Conservation (phyloP, 2,329 filamentous ascomycete genomes). For the Lecanoromycetidae sp. region DNA sequence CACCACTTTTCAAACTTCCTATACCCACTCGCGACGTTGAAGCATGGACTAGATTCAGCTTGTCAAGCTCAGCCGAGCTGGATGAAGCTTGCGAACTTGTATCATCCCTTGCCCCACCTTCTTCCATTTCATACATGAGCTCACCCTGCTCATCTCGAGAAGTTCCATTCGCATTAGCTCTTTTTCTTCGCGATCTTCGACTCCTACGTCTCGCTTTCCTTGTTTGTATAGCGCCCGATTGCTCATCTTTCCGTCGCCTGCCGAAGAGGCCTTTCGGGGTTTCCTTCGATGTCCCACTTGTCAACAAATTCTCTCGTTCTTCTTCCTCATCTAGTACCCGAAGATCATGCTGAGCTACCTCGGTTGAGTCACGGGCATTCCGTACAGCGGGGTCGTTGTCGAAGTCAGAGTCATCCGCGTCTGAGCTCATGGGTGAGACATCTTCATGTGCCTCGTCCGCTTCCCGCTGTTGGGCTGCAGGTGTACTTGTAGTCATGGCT, state of each 20-base stretch:
- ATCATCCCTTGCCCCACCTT: slow-evolving; percentile 58
- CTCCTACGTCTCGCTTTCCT: slow-evolving; percentile 35
- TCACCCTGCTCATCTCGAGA: slow-evolving; percentile 54
- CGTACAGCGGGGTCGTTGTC: slow-evolving; percentile 60
- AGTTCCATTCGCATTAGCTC: slow-evolving; percentile 28
- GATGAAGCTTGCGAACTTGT: slow-evolving; percentile 50
- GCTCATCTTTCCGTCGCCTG: slow-evolving; percentile 26
- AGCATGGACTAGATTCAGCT: slow-evolving; percentile 22
- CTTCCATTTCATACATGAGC: slow-evolving; percentile 85
- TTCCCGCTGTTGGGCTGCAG: not conserved
- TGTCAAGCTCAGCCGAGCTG: slow-evolving; percentile 44
- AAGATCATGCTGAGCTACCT: slow-evolving; percentile 57
- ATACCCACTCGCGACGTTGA: slow-evolving; percentile 21
- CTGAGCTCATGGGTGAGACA: slow-evolving; percentile 1
- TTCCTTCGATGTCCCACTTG: slow-evolving; percentile 23
- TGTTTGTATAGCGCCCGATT: slow-evolving; percentile 14
- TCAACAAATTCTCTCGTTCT: slow-evolving; percentile 51
- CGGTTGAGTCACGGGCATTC: slow-evolving; percentile 54
- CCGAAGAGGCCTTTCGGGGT: slow-evolving; percentile 30
- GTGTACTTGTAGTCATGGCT: not conserved
- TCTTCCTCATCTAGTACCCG: slow-evolving; percentile 66
- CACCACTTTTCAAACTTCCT: slow-evolving; percentile 22
- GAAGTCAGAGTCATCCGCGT: slow-evolving; percentile 47
- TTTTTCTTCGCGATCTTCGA: slow-evolving; percentile 34
- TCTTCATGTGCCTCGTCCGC: slow-evolving; percentile 3